Evolutionary conservation across 768 basidiomycete species (phyloP), one percentile per base, ranked within the genome.

Genomic region (Clathrus columnatus): DNA sequence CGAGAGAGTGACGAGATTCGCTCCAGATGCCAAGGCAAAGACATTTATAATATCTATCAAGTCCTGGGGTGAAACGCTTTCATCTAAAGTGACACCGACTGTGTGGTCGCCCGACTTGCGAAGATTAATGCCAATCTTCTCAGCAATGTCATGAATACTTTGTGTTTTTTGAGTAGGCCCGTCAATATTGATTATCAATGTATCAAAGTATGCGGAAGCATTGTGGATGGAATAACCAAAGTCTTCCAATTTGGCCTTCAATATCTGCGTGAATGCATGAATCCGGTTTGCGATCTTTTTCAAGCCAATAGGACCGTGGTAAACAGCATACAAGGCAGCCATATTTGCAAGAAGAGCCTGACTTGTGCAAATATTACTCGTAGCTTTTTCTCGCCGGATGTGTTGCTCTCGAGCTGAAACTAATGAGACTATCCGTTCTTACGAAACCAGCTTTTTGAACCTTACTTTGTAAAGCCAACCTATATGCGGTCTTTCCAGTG

Each of bases 271-370:
- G 61, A 91, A 81, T 18, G 83, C 77, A 68, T 98, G 92, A n/a
- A 97, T 89, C 70, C 89, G 91, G 65, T 79, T 74, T 18, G 92
- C 93, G 60, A 98, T 97, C 46, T 82, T 81, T 56, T 76, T 73
- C 26, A 99, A 77, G 56, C 94, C 93, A 44, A 74, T 77, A 0
- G 96, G 88, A 10, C 96, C 96, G 65, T 99, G 96, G 68, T 96
- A 98, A 20, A 97, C 82, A 5, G 93, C 93, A 65, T 92, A 93
- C 95, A 99, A 97, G 30, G 94, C 93, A 18, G 96, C 91, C 91
- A 97, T 97, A 71, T 99, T 99, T 18, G 96, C 96, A 24, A 99
- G 86, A 17, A 99, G 81, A 0, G 92, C 96, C 71, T 99, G 94
- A 61, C 89, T 91, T 5, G 96, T 99, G 67, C 96, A 99, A 57